Evolutionary conservation across 2,329 filamentous ascomycete genomes (phyloP).

Genomic region (Xylaria hypoxylon): DNA sequence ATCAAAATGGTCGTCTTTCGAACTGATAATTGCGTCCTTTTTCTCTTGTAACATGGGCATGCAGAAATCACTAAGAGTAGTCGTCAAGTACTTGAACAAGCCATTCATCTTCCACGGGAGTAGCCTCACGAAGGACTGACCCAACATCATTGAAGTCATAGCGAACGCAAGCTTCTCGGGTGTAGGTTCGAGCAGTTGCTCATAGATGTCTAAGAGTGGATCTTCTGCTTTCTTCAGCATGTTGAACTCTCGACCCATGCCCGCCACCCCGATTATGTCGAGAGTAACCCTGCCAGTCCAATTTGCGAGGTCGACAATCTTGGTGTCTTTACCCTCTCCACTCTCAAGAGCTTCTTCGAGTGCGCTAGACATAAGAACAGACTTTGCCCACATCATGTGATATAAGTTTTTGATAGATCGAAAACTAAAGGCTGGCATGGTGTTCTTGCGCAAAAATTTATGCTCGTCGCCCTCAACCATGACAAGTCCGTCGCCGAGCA

Average conservation of each 20-base stretch:
- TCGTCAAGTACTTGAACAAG: constrained; percentile 53
- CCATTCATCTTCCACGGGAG: constrained; percentile 62
- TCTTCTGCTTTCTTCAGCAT: constrained; percentile 53
- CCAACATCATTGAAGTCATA: constrained; percentile 39
- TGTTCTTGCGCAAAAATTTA: constrained; percentile 74
- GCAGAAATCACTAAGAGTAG: constrained; percentile 56
- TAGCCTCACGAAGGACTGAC: constrained; percentile 47
- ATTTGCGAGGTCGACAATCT: constrained; percentile 53
- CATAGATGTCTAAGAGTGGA: constrained; percentile 59
- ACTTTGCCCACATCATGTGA: constrained; percentile 75
- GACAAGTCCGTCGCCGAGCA: constrained; percentile 71
- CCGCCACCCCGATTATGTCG: constrained; percentile 70
- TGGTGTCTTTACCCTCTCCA: constrained; percentile 37
- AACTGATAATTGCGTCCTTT: constrained; percentile 56
- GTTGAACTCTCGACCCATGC: constrained; percentile 66
- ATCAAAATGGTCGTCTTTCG: constrained; percentile 64
- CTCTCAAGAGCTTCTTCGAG: constrained; percentile 54
- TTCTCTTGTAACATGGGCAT: constrained; percentile 61
- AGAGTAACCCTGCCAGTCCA: constrained; percentile 67
- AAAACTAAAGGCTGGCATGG: constrained; percentile 75
- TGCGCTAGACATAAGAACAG: constrained; percentile 50
- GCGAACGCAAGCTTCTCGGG: constrained; percentile 61
- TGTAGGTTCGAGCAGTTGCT: constrained; percentile 59
- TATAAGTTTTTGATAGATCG: constrained; percentile 77
- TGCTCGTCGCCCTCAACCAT: constrained; percentile 77